These are phyloP conservation scores for Ceratobasidium sp. DNA, from an alignment of 1,284 basidiomycete species.

Conservation along the genomic window DNA sequence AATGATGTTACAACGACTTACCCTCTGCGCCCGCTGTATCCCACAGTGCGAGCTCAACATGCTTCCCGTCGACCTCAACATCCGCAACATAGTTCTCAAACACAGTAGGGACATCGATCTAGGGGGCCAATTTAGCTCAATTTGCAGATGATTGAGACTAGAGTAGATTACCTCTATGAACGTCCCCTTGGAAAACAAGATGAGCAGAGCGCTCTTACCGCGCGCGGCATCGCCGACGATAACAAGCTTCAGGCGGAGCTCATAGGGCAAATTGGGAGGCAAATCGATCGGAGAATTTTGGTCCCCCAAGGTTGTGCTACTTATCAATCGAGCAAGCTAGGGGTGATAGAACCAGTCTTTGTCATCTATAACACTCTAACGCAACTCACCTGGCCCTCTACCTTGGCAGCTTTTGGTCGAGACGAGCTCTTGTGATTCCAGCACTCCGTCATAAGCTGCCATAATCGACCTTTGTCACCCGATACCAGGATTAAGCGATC, in stretches of 20 bases:
- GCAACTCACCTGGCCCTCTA: neutral
- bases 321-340: neutral
- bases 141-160: neutral
- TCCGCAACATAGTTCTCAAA: slow-evolving; percentile 95
- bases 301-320: no score
- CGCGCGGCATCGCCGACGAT: slow-evolving; percentile 87
- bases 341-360: neutral
- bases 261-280: no score
- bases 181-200: slow-evolving; percentile 90
- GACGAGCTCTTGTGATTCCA: neutral
- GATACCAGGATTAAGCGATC: neutral
- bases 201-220: slow-evolving; percentile 87
- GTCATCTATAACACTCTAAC: neutral
- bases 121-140: slow-evolving; percentile 17
- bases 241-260: slow-evolving; percentile 81
- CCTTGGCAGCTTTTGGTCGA: neutral
- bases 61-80: slow-evolving; percentile 90
- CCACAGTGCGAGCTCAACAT: slow-evolving; percentile 93
- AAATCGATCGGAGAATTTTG: no score
- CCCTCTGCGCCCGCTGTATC: slow-evolving; percentile 95
- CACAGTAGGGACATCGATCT: slow-evolving; percentile 94
- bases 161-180: slow-evolving; percentile 84
- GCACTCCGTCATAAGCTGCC: slow-evolving; percentile 1
- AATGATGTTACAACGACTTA: slow-evolving; percentile 50
- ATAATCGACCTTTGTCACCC: neutral